Base-by-base conservation (phyloP, 768 basidiomycete species). In the Austroboletus festivus region DNA sequence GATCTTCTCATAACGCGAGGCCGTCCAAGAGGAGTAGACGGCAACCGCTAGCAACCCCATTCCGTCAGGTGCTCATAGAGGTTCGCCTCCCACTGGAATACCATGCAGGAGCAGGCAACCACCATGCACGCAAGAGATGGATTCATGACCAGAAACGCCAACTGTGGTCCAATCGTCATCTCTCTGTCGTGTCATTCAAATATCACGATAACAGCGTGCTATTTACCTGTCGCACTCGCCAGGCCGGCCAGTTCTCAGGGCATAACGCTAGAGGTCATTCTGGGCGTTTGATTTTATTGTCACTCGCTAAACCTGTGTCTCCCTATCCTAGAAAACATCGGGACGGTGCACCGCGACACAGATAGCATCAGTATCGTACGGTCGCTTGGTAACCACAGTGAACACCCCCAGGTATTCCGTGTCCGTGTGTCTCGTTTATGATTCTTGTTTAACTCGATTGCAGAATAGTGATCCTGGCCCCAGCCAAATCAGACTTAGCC, bases 51-150 rank as follows among this genome's bases (percentile, higher is more conserved):
- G 38, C 24, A 26, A 21, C 39, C 11, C 5, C 34, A 21, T 24
- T 16, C 12, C 39, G 33, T 8, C 42, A 38, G n/a, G 44, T 40
- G 4, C 42, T 50, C 42, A 48, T 42, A 21, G 33, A 46, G 37
- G 31, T 42, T 26, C 46, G 34, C 21, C 50, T 49, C n/a, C 55
- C 54, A 22, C 42, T 23, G 2, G 50, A 55, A 24, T 66, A 52
- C 35, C 43, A n/a, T 11, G 51, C 44, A 37, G 56, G 50, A 11
- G 48, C 21, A 11, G 28, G 54, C 16, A 30, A 18, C 41, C 48
- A 50, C 8, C 28, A 38, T 21, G 38, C 53, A 7, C 52, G 44
- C 45, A 31, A 52, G 33, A 37, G 34, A 16, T 62, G 60, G 58
- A 40, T 53, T 4, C 31, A 45, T 31, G 40, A 35, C 41, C 60